Evolutionary conservation across 331 rosid genomes (phyloP), one percentile per base, ranked within the genome.

Genomic region (Acacia concinna): DNA sequence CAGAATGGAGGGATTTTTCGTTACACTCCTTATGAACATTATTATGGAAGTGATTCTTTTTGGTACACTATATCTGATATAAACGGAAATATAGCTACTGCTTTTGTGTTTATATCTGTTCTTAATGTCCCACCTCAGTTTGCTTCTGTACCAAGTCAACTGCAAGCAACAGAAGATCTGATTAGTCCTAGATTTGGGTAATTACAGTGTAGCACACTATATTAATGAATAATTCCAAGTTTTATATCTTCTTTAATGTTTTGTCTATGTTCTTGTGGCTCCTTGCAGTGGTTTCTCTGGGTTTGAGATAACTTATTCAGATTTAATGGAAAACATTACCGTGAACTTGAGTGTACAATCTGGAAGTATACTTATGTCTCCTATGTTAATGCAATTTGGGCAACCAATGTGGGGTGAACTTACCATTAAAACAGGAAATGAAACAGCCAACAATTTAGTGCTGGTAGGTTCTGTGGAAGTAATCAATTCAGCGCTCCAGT

Each of bases 91-190:
- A 86, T 91, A 77, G 97, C 97, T 35, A 75, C 84, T 62, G 92
- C 96, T 82, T 68, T 68, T 20, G 93, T 91, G 40, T 74, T 78
- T 87, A 86, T 94, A 72, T 85, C 74, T 62, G 88, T 94, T 81
- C 95, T 91, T 77, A 87, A 85, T 23, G 83, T 91, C 84, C 98
- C 97, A 17, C 98, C 97, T 40, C 91, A 91, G 83, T 84, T 93
- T 88, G 80, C 82, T 89, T 88, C 96, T 51, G 85, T 76, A 82
- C 98, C 96, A 76, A 91, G 83, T 77, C 85, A 86, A 85, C 78
- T 94, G 31, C 92, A 86, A 68, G 97, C 96, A 82, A 87, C 90
- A 54, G 98, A 94, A 87, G 96, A 90, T 80, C 73, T 84, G 80
- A 74, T 91, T 62, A 87, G 87, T 68, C 98, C 98, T 34, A 91